Evolutionary conservation across 352 stramenopile genomes (phyloP), one percentile per base, ranked within the genome.

Genomic region (Pythium volutum): DNA sequence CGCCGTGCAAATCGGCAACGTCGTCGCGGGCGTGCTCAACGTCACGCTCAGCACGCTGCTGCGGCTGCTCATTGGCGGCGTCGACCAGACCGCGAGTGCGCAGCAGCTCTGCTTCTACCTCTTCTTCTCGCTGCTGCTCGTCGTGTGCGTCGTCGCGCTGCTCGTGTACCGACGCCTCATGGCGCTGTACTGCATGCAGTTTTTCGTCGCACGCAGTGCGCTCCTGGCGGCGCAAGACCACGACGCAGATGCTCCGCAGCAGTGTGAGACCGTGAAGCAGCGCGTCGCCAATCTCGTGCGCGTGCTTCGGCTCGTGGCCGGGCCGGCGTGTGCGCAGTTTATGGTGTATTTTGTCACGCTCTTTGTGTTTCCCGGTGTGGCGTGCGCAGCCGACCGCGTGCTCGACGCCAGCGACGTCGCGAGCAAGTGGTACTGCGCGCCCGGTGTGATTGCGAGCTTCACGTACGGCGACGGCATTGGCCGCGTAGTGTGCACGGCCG

Each of bases 1-100:
- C 53, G 76, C 75, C 6, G 73, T 90, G 25, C 80, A 89, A 61
- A 80, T 89, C 36, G 80, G 76, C 27, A 85, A 88, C 53, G 71
- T 70, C n/a, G 64, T 45, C 7, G 75, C 75, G 0, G 79, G 74
- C 22, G 69, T 83, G 25, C 31, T 87, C 46, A 88, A 88, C 70
- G 77, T 87, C 53, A 76, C 74, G n/a, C 51, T 84, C 34, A 59
- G 65, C 1, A 89, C 79, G 25, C 16, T 90, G 7, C 58, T 90
- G n/a, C 73, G 75, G 46, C 59, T 87, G 11, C 59, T 73, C 1
- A 74, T 88, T 4, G 77, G 75, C 18, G 76, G 79, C 20, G 50
- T 71, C 9, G 60, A 79, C 20, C 55, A 80, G 51, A 81, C 67
- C 3, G 73, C 74, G 29, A 64, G 51, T 46, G 73, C 67, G 15